Evolutionary conservation across 768 basidiomycete species (phyloP), one percentile per base, ranked within the genome.

Genomic region (Lyophyllum decastes): DNA sequence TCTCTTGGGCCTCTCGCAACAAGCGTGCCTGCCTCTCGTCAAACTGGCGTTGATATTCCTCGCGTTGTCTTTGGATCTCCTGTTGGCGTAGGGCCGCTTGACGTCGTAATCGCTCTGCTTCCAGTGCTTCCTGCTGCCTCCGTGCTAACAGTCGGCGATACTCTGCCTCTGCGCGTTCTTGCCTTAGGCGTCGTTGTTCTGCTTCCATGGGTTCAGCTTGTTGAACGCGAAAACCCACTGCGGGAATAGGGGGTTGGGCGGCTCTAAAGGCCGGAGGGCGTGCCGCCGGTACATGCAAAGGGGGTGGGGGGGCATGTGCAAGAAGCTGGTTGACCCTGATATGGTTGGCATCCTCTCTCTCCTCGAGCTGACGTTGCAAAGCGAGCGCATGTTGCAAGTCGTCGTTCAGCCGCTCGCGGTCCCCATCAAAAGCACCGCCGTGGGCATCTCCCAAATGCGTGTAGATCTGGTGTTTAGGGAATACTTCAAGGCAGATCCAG

Each of bases 401-500:
- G 19, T 40, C 22, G 40, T 61, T 48, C 5, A n/a, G 52, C 22
- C 52, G 55, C 19, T 57, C 60, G 5, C 56, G 52, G 27, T 61
- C 53, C 24, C 52, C 52, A 46, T 64, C 62, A n/a, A 49, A 64
- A 2, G 51, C 33, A 9, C 62, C 62, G n/a, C 62, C 62, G 19
- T 64, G 62, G 9, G 52, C 59, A 4, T 24, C 22, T 34, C 30
- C 26, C n/a, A 64, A 50, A 50, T 64, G 62, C 7, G 0, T 5
- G 38, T 64, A 64, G 26, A 59, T 59, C 30, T 60, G 33, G n/a
- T 25, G 8, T 12, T 8, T 34, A 8, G 60, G 49, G 45, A 85
- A 86, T 4, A 72, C 49, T 8, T 68, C 68, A 72, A 83, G 67
- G 55, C 86, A 87, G 8, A 69, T 68, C 86, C 83, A 85, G 57